These are phyloP conservation scores for Cladosporium sp. DNA, from an alignment of 2,329 filamentous ascomycete genomes.

Conservation along the genomic window DNA sequence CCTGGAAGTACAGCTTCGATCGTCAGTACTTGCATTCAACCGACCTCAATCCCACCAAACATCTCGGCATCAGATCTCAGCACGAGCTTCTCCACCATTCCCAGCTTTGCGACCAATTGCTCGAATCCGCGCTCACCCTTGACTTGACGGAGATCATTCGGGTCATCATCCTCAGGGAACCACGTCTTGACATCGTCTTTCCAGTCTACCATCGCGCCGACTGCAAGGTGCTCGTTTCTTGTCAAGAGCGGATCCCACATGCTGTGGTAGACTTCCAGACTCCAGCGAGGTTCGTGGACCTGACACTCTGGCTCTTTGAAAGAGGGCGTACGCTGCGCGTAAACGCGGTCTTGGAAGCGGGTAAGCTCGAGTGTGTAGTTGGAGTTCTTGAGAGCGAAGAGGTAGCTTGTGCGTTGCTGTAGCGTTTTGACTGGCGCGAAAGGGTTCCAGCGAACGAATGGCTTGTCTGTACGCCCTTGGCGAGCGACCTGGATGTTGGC, in stretches of 20 bases:
- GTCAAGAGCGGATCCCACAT: constrained; percentile 28
- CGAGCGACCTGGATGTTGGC: constrained; percentile 15
- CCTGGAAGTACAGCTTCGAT: too few species aligned
- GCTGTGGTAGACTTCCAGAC: constrained; percentile 25
- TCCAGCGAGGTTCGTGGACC: constrained; percentile 27
- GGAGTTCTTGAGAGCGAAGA: constrained; percentile 23
- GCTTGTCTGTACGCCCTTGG: constrained; percentile 9
- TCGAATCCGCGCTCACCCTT: constrained; percentile 23
- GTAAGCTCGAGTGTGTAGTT: constrained; percentile 29
- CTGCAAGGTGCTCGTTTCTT: constrained; percentile 24
- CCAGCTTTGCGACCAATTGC: constrained; percentile 27
- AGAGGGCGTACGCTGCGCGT: background rate
- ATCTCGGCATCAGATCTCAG: constrained; percentile 1
- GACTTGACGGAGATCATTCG: constrained; percentile 5
- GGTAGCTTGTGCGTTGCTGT: constrained; percentile 25
- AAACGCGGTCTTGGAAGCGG: constrained; percentile 25
- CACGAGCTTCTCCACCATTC: constrained; percentile 18
- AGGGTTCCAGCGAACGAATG: constrained; percentile 20
- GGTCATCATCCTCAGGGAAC: constrained; percentile 26
- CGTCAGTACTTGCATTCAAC: background rate
- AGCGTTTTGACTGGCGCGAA: constrained; percentile 15
- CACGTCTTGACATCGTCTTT: constrained; percentile 24
- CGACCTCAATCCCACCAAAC: constrained; percentile 9
- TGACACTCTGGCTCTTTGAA: constrained; percentile 3
- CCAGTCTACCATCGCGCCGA: constrained; percentile 28